Conservation (phyloP, 2,329 filamentous ascomycete species). For the Pezicula neosporulosa region DNA sequence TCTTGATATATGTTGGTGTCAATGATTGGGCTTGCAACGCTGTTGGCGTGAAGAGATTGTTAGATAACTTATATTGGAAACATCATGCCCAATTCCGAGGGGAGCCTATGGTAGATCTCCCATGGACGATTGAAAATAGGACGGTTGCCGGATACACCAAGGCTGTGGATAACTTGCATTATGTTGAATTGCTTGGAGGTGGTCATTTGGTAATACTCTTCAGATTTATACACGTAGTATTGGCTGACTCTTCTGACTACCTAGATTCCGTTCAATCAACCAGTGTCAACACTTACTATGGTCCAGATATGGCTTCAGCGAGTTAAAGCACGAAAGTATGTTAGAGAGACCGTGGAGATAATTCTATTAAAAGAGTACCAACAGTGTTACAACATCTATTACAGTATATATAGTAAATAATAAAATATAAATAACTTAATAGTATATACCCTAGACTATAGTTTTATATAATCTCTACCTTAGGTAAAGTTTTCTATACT, state of each 20-base stretch:
- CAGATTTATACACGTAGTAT: background rate
- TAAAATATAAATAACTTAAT: no score
- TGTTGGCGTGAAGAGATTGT: background rate
- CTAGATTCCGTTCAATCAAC: background rate
- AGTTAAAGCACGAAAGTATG: background rate
- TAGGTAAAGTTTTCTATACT: no score
- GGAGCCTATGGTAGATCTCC: background rate
- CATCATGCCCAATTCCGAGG: background rate
- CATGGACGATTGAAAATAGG: background rate
- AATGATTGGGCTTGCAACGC: background rate
- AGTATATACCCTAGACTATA: no score
- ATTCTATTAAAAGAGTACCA: no score
- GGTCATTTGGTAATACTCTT: background rate
- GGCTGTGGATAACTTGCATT: background rate
- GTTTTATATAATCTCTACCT: no score
- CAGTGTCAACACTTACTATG: background rate
- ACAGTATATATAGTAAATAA: no score
- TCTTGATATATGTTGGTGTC: background rate
- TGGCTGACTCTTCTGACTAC: background rate
- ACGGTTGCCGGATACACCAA: background rate
- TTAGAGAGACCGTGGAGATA: no score
- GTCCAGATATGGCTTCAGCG: background rate
- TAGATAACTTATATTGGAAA: background rate
- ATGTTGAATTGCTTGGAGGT: background rate
- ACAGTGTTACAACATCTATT: no score